These are phyloP conservation scores for Cryphonectria carpinicola DNA, from an alignment of 2,329 filamentous ascomycete genomes.

Conservation along the genomic window DNA sequence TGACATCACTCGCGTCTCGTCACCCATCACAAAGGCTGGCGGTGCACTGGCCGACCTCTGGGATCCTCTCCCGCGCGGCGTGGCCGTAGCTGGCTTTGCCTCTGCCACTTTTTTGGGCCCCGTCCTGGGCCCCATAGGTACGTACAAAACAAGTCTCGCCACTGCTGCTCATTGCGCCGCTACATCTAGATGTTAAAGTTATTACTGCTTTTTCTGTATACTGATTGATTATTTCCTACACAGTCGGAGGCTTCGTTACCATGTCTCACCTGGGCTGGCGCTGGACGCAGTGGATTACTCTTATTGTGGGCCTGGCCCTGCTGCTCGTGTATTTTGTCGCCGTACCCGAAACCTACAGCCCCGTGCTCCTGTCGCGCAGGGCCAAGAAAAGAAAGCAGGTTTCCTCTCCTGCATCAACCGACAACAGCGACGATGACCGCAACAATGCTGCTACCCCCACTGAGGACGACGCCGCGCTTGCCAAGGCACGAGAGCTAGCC, in stretches of 20 bases:
- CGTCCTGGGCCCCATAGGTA: slow-evolving; percentile 1
- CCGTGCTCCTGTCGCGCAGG: not conserved
- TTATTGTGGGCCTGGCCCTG: not conserved
- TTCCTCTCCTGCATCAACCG: too few species aligned
- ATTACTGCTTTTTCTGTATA: not conserved
- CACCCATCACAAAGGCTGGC: not conserved
- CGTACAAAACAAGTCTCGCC: not conserved
- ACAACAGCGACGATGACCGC: not conserved
- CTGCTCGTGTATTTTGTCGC: not conserved
- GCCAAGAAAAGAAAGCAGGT: not conserved
- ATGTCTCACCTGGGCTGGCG: slow-evolving; percentile 10
- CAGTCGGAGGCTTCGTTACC: slow-evolving; percentile 1
- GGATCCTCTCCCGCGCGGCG: slow-evolving; percentile 12
- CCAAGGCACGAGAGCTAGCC: slow-evolving; percentile 25
- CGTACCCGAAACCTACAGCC: slow-evolving; percentile 10
- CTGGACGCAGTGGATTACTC: slow-evolving; percentile 7
- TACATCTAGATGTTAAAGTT: not conserved
- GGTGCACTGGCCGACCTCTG: slow-evolving; percentile 14
- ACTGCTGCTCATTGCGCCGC: not conserved
- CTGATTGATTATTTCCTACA: not conserved
- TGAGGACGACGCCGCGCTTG: slow-evolving; percentile 25
- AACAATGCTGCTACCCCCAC: not conserved
- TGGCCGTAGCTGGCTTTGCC: slow-evolving; percentile 12
- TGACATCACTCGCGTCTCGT: not conserved
- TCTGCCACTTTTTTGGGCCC: slow-evolving; percentile 6